A percentile compares a stretch with the other conserved stretches of the same genome.
Evolutionary conservation across 257 asterid species (phyloP).

Genomic region (Solanum gracilifrons): DNA sequence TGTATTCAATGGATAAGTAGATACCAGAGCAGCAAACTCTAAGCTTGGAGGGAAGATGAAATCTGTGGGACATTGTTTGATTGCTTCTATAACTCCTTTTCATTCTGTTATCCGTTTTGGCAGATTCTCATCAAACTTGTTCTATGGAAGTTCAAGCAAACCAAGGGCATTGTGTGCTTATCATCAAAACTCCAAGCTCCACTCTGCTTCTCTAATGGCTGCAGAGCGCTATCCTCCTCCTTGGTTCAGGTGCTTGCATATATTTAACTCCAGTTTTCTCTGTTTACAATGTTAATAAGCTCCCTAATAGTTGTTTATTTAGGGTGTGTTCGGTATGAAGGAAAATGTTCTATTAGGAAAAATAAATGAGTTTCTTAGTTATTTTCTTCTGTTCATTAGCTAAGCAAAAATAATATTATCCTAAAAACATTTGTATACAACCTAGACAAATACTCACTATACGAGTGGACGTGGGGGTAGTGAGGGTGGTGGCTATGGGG

Average conservation of each 20-base stretch:
- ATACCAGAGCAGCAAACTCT: slow-evolving; percentile 24
- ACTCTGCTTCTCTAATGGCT: slow-evolving; percentile 47
- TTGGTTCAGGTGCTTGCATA: slow-evolving; percentile 62
- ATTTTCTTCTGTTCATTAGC: not conserved
- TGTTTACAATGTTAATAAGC: not conserved
- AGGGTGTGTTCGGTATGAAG: not conserved
- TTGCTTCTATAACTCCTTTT: slow-evolving; percentile 67
- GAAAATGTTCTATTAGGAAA: not conserved
- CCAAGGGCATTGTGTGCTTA: slow-evolving; percentile 26
- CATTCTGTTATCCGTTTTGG: slow-evolving; percentile 42
- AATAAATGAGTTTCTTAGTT: not conserved
- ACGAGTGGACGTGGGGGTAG: not conserved
- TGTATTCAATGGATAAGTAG: slow-evolving; percentile 48
- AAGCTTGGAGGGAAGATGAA: slow-evolving; percentile 43
- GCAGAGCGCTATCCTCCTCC: slow-evolving; percentile 56
- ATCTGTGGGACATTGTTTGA: slow-evolving; percentile 33
- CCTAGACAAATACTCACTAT: not conserved
- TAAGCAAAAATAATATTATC: not conserved
- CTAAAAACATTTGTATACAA: not conserved
- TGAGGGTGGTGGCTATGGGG: not conserved
- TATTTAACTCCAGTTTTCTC: not conserved
- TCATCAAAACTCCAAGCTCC: slow-evolving; percentile 27
- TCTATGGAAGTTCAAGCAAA: slow-evolving; percentile 23
- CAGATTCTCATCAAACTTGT: slow-evolving; percentile 39
- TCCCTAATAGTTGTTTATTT: not conserved